Evolutionary conservation across 495 filamentous ascomycete species (phyloP).

Genomic region (Hypoxylon subgilvum): DNA sequence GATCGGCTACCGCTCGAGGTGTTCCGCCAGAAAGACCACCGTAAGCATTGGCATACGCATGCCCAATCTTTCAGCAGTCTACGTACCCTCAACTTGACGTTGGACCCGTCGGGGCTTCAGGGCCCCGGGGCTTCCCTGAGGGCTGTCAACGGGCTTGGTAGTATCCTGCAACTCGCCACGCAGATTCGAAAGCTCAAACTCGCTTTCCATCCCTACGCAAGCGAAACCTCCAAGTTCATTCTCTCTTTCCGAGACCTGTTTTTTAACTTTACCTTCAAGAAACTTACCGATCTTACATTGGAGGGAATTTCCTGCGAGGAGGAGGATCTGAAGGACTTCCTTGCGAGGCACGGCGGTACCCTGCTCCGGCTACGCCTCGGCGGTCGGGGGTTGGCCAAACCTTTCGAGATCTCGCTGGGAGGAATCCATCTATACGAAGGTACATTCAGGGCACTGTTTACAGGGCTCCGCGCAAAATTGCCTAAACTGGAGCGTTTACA

Average conservation of each 20-base stretch:
- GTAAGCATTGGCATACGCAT: slow-evolving; percentile 52
- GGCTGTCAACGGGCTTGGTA: slow-evolving; percentile 53
- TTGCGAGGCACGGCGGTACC: slow-evolving; percentile 49
- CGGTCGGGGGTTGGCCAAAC: slow-evolving; percentile 51
- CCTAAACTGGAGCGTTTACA: slow-evolving; percentile 49
- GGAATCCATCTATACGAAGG: slow-evolving; percentile 54
- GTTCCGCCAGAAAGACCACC: slow-evolving; percentile 46
- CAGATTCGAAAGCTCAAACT: slow-evolving; percentile 48
- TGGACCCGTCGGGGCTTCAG: slow-evolving; percentile 46
- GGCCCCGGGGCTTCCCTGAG: slow-evolving; percentile 45
- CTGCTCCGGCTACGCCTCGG: slow-evolving; percentile 52
- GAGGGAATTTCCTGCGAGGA: slow-evolving; percentile 53
- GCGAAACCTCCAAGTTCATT: slow-evolving; percentile 49
- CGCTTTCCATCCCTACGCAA: slow-evolving; percentile 52
- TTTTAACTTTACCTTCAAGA: slow-evolving; percentile 44
- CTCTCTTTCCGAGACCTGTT: slow-evolving; percentile 50
- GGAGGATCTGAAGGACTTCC: slow-evolving; percentile 51
- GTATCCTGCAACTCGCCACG: slow-evolving; percentile 49
- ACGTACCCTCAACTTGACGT: slow-evolving; percentile 45
- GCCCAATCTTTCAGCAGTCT: slow-evolving; percentile 50
- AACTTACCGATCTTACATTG: slow-evolving; percentile 52
- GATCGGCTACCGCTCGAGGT: slow-evolving; percentile 55
- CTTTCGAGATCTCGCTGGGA: slow-evolving; percentile 48
- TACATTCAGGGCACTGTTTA: slow-evolving; percentile 49
- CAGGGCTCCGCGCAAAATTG: slow-evolving; percentile 45